Conservation (phyloP, 148 eudicot species). For the Rhododendron ferrugineum region DNA sequence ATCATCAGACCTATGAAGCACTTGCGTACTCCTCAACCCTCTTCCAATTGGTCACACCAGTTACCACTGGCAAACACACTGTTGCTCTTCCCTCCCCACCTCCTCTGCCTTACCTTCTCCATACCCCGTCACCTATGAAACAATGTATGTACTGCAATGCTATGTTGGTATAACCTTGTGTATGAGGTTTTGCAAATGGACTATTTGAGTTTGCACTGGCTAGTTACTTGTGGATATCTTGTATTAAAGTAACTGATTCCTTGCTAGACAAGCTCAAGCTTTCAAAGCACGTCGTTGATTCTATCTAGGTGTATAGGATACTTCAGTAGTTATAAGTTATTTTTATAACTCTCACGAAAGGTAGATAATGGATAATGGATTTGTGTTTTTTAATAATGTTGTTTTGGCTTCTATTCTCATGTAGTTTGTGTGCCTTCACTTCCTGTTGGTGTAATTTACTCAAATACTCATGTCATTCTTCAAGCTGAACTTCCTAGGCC, state of each 20-base stretch:
- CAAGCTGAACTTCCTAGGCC: not conserved
- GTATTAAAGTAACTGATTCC: not conserved
- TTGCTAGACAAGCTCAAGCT: conserved; percentile 2
- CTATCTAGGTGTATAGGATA: not conserved
- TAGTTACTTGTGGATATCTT: not conserved
- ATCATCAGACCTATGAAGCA: not conserved
- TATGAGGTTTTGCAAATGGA: not conserved
- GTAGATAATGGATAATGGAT: not conserved
- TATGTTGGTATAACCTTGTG: not conserved
- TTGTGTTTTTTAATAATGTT: not conserved
- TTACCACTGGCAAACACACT: not conserved
- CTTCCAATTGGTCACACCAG: not conserved
- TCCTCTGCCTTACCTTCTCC: not conserved
- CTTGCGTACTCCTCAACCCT: not conserved
- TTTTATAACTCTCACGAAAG: not conserved
- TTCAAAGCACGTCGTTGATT: not conserved
- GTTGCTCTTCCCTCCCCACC: not conserved
- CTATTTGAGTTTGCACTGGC: not conserved
- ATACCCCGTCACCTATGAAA: not conserved
- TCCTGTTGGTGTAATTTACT: not conserved
- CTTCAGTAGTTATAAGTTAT: not conserved
- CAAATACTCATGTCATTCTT: not conserved
- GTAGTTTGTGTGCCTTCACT: not conserved
- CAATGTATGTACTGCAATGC: not conserved
- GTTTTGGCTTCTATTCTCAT: not conserved